Evolutionary conservation across 345 rosid genomes (phyloP), one percentile per base, ranked within the genome.

Genomic region (Bretschneidera sinensis): DNA sequence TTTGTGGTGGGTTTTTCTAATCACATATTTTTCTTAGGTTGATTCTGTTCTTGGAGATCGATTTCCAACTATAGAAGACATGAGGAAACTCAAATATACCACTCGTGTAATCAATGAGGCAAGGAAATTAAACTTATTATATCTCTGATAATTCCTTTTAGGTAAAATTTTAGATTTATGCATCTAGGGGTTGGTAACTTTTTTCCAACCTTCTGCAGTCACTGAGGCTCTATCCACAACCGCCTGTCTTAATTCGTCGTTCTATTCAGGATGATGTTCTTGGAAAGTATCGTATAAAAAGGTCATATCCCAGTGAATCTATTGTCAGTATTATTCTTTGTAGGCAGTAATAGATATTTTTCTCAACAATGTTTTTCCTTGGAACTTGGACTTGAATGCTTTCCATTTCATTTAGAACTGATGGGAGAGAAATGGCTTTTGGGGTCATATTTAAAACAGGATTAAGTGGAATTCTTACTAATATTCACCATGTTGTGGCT

Each of bases 81-180:
- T 87, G 88, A 92, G 85, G 79, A 92, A 82, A 70, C 88, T 92
- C 35, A 89, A 83, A 75, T 92, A 92, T 69, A 89, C 97, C 25
- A 85, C 91, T 50, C 84, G 97, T 61, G 94, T 92, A 58, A 87
- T 92, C 60, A 92, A 92, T 63, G 98, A 92, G 79, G 98, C 85
- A 76, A 72, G 74, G 62, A 47, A 48, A 59, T 22, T 18, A 21
- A 15, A 13, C 9, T 61, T 25, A 20, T 24, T 62, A 16, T 47
- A 4, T 20, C 13, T 48, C 31, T 24, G 22, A 21, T 3, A 33
- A 19, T 57, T 64, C 64, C 17, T 23, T 55, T 51, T 17, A 13
- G 49, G n/a, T 19, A 22, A 20, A 60, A 55, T 23, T 25, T 33
- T 71, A n/a, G n/a, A n/a, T n/a, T n/a, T n/a, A n/a, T n/a, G 4